phyloP scores from a whole-genome alignment of 2,329 filamentous ascomycete genomes.

The Tolypocladium paradoxum region DNA sequence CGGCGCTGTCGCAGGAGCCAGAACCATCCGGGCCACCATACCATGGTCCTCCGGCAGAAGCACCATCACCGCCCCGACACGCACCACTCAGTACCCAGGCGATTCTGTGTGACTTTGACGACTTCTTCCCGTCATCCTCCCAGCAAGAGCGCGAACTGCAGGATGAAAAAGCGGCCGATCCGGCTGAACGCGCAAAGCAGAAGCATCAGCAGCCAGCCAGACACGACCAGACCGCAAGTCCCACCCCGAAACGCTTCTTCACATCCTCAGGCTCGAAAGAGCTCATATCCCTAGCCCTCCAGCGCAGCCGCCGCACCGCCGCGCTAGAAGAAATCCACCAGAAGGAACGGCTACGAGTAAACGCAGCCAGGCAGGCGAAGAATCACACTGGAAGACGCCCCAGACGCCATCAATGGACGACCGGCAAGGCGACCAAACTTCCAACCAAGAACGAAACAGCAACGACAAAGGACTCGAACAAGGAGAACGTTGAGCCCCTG shows the following conservation, averaged over 20 bases:
- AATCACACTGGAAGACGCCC: neutral
- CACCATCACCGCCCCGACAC: conserved; percentile 9
- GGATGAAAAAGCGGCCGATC: conserved; percentile 15
- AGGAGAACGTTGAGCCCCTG: conserved; percentile 13
- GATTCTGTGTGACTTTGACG: conserved; percentile 41
- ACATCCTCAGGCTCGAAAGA: conserved; percentile 25
- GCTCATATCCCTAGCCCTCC: conserved; percentile 20
- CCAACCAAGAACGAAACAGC: neutral
- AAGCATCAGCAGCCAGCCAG: neutral
- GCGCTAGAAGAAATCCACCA: conserved; percentile 18
- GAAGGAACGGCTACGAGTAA: conserved; percentile 6
- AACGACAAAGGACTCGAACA: conserved; percentile 4
- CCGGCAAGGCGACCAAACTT: neutral
- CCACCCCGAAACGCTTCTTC: conserved; percentile 20
- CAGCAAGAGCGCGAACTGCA: conserved; percentile 45
- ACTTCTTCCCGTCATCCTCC: conserved; percentile 44
- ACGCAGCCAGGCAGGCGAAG: conserved; percentile 9
- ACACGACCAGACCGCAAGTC: conserved; percentile 9
- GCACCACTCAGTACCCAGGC: conserved; percentile 36
- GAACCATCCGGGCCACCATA: neutral
- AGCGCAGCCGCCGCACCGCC: conserved; percentile 23
- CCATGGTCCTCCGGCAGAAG: neutral
- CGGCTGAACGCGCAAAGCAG: neutral
- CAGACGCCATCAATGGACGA: neutral
- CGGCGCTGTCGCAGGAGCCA: neutral